Evolutionary conservation across 2,329 filamentous ascomycete genomes (phyloP), one percentile per base, ranked within the genome.

Genomic region (Chrysoporthe deuterocubensis): DNA sequence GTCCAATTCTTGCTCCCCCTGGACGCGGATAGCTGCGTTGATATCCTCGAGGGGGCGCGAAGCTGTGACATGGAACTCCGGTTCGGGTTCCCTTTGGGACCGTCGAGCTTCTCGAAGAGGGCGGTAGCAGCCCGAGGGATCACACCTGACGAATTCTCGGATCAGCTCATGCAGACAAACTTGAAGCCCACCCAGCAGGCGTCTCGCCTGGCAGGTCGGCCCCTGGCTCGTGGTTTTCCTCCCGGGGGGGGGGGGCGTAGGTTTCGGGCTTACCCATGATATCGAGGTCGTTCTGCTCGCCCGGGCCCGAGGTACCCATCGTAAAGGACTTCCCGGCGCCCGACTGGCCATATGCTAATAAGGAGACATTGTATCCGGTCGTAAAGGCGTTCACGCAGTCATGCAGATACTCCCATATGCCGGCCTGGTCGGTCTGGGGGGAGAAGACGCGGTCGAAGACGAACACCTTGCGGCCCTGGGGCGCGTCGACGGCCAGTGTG

Each of bases 301-400:
- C 79, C 1, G 94, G 93, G 4, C 94, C 94, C 0, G 95, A 94
- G 0, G 96, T 99, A 67, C 96, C 96, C 96, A 99, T 99, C 0
- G 96, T 99, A 77, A 97, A 98, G 2, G 95, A 98, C 81, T 99
- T 99, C 73, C 96, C 96, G 13, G 96, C 94, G 67, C 96, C 96
- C 40, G 96, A 99, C 82, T 99, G 96, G 72, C 96, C 96, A 76
- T 99, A 99, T 60, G 96, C 96, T 74, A 99, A 83, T 62, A 99
- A 89, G 3, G 96, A 99, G 68, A 99, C 96, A 87, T 99, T 99
- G 86, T 98, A 99, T 65, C 96, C 96, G 76, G 97, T 93, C 1
- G 96, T 83, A 74, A 99, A 99, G 2, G 94, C 92, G 73, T 85
- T 89, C 73, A 98, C 92, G 74, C 94, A 96, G 73, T 99, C 96